phyloP scores from a whole-genome alignment of 164 flowering plant genomes.

The Berberis vulgaris region DNA sequence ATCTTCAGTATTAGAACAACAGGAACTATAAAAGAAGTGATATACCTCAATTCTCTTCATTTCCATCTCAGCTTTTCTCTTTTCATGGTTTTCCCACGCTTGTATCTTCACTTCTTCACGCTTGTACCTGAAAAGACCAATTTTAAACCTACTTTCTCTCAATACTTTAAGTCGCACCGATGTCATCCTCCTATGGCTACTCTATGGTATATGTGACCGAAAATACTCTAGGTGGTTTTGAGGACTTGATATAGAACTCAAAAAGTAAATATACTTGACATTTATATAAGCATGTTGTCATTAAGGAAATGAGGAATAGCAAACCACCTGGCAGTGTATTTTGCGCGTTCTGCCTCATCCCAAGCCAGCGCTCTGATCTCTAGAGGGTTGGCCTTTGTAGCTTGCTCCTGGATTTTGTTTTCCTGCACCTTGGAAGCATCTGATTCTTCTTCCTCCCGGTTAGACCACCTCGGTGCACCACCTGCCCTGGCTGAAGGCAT shows the following conservation, averaged over 20 bases:
- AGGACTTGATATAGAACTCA: neutral
- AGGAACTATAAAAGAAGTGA: neutral
- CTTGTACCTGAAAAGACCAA: slow-evolving; percentile 50
- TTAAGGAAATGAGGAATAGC: neutral
- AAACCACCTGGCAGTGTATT: slow-evolving; percentile 79
- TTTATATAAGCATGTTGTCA: too few species aligned
- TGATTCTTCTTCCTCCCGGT: slow-evolving; percentile 26
- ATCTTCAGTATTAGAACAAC: neutral
- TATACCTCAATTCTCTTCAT: slow-evolving; percentile 87
- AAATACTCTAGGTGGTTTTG: neutral
- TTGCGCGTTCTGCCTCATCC: slow-evolving; percentile 97
- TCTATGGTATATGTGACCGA: neutral
- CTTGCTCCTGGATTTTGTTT: slow-evolving; percentile 23
- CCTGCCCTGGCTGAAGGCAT: slow-evolving; percentile 17
- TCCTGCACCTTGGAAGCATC: slow-evolving; percentile 13
- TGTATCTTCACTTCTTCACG: slow-evolving; percentile 92
- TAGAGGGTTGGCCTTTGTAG: slow-evolving; percentile 34
- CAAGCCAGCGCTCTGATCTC: slow-evolving; percentile 81
- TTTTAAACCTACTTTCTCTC: neutral
- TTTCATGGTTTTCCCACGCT: slow-evolving; percentile 95
- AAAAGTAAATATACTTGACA: neutral
- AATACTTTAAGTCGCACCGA: neutral
- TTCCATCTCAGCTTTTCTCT: slow-evolving; percentile 90
- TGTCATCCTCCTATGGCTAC: neutral
- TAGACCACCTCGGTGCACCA: slow-evolving; percentile 16